These are phyloP conservation scores for Ceratobasidium sp. DNA, from an alignment of 1,284 basidiomycete genomes.

Conservation along the genomic window DNA sequence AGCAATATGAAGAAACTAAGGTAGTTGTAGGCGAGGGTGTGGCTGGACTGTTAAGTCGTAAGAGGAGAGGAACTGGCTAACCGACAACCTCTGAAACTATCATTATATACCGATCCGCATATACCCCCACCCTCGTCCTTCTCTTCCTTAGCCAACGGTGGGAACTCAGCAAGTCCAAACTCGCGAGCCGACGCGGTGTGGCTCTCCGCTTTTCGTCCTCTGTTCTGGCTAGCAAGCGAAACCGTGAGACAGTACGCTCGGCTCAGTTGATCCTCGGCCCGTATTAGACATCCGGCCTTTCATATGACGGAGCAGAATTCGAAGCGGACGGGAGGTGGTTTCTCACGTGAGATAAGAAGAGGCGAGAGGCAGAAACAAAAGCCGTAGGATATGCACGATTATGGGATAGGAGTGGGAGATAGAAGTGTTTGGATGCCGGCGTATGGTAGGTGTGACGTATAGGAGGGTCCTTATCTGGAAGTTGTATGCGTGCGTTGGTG, in stretches of 20 bases:
- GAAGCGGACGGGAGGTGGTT: not conserved
- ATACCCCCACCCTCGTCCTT: too few species aligned
- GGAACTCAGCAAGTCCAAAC: not conserved
- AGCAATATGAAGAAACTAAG: constrained; percentile 14
- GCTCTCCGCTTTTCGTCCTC: not conserved
- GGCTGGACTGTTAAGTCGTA: constrained; percentile 21
- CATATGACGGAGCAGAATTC: constrained; percentile 5
- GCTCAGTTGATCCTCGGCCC: constrained; percentile 35
- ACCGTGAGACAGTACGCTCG: constrained; percentile 31
- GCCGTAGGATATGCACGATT: not conserved
- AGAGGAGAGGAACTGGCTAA: constrained; percentile 1
- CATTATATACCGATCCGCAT: constrained; percentile 22
- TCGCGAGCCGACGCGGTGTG: too few species aligned
- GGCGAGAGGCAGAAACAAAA: not conserved
- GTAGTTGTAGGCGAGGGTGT: not conserved
- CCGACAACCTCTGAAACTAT: not conserved
- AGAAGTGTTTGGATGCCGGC: not conserved
- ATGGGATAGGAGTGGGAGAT: not conserved
- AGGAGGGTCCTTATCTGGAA: not conserved
- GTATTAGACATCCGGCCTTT: constrained; percentile 11
- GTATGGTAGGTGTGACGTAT: not conserved
- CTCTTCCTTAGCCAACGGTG: not conserved
- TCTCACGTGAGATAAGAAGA: constrained; percentile 24
- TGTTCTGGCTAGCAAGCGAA: not conserved
- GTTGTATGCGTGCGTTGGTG: not conserved